A percentile compares a stretch with the other conserved stretches of the same genome.
phyloP scores from a whole-genome alignment of 768 basidiomycete species.

The Floccularia luteovirens region DNA sequence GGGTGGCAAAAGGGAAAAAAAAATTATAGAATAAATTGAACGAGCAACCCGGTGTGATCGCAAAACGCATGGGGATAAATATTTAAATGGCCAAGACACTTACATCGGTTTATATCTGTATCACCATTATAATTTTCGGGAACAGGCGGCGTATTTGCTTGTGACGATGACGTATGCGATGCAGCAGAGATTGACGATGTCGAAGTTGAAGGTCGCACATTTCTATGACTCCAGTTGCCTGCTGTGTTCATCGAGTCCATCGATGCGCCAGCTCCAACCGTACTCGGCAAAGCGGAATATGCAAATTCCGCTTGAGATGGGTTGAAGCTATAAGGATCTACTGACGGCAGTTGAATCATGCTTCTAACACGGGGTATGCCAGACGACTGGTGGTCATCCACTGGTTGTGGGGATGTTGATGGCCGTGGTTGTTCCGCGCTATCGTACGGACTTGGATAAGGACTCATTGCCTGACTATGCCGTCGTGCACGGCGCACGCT shows the following conservation, averaged over 20 bases:
- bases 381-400: conserved; percentile 39
- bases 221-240: conserved; percentile 39
- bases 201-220: conserved; percentile 66
- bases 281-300: conserved; percentile 54
- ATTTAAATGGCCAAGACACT: conserved; percentile 32
- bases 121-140: conserved; percentile 60
- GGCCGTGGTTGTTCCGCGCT: conserved; percentile 58
- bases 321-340: conserved; percentile 59
- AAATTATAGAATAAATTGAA: neutral
- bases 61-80: neutral
- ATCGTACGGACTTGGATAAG: conserved; percentile 80
- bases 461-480: conserved; percentile 83
- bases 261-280: conserved; percentile 33
- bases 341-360: conserved; percentile 76
- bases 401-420: conserved; percentile 65
- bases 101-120: conserved; percentile 79
- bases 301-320: conserved; percentile 75
- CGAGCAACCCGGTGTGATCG: too few relatives aligned
- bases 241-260: conserved; percentile 37
- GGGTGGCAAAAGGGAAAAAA: conserved; percentile 7
- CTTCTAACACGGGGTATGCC: conserved; percentile 70
- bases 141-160: conserved; percentile 77
- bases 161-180: conserved; percentile 69
- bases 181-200: conserved; percentile 73
- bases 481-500: conserved; percentile 69